Evolutionary conservation across 1,139 yeast species (phyloP).

Genomic region (Diutina catenulata): DNA sequence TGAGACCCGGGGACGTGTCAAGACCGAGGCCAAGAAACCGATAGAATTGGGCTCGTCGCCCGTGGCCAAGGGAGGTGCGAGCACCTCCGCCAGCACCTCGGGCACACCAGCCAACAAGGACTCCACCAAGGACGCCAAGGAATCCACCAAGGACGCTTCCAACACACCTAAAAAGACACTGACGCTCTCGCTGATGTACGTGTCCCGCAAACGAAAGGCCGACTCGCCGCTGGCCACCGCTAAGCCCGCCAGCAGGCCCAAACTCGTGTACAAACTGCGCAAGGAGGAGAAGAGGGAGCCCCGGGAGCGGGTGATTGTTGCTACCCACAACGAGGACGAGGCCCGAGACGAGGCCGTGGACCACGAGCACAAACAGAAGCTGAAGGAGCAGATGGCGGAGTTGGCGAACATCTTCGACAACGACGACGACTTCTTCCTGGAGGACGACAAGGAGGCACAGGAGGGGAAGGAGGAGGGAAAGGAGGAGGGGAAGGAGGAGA

Average conservation of each 20-base stretch:
- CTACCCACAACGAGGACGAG: not conserved
- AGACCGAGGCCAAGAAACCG: too few species aligned
- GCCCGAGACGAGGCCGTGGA: not conserved
- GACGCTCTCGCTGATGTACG: not conserved
- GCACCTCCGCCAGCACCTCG: too few species aligned
- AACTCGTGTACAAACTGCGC: not conserved
- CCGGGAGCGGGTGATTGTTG: not conserved
- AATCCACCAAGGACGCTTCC: not conserved
- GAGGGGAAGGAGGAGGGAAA: not conserved
- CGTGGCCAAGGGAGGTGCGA: too few species aligned
- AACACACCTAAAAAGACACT: not conserved
- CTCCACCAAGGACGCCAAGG: not conserved
- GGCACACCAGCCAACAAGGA: not conserved
- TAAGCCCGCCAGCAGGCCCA: not conserved
- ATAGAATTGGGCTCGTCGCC: too few species aligned
- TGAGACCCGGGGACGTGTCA: not conserved
- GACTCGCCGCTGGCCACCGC: not conserved
- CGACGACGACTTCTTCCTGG: conserved; percentile 1
- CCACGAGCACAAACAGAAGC: not conserved
- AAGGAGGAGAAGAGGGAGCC: not conserved
- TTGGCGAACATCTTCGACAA: not conserved
- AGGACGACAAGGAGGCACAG: not conserved
- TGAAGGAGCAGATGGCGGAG: not conserved
- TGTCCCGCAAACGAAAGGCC: not conserved
- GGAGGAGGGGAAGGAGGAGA: not conserved